A percentile compares a stretch with the other conserved stretches of the same genome.
phyloP scores from a whole-genome alignment of 192 early-diverging fungal species.

The Podila horticola region DNA sequence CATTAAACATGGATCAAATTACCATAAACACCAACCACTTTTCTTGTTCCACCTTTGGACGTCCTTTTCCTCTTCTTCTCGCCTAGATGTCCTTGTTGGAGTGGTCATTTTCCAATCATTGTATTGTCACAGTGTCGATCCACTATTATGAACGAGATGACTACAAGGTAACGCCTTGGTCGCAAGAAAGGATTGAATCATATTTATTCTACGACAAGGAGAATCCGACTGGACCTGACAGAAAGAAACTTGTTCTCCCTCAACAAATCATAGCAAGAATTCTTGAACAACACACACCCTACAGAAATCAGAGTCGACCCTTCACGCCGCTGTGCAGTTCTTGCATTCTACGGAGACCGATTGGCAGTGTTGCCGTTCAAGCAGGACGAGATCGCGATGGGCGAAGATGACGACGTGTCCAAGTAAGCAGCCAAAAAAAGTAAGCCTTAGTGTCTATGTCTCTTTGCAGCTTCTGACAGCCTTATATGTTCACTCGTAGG shows the following conservation, averaged over 20 bases:
- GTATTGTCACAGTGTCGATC: slow-evolving; percentile 91
- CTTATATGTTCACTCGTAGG: slow-evolving; percentile 13
- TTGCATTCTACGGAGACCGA: slow-evolving; percentile 89
- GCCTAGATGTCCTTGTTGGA: slow-evolving; percentile 92
- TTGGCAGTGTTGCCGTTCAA: slow-evolving; percentile 91
- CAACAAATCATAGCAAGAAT: slow-evolving; percentile 63
- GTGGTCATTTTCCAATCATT: slow-evolving; percentile 78
- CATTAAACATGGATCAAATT: slow-evolving; percentile 1
- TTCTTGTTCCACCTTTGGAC: background rate
- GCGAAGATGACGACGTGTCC: slow-evolving; percentile 66
- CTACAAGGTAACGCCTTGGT: slow-evolving; percentile 65
- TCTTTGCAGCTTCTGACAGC: too few relatives aligned
- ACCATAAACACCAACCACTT: slow-evolving; percentile 12
- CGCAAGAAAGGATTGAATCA: background rate
- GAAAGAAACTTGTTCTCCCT: background rate
- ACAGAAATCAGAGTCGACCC: slow-evolving; percentile 84
- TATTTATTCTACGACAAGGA: background rate
- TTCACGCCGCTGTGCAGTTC: slow-evolving; percentile 85
- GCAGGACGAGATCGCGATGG: slow-evolving; percentile 66
- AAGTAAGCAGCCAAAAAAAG: slow-evolving; percentile 49
- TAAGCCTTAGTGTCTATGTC: too few relatives aligned
- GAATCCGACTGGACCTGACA: background rate
- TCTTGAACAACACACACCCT: slow-evolving; percentile 67
- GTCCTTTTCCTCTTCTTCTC: slow-evolving; percentile 7
- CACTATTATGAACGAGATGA: slow-evolving; percentile 97